Base-by-base conservation (phyloP, 31 red algal genomes). In the Asparagopsis taxiformis region DNA sequence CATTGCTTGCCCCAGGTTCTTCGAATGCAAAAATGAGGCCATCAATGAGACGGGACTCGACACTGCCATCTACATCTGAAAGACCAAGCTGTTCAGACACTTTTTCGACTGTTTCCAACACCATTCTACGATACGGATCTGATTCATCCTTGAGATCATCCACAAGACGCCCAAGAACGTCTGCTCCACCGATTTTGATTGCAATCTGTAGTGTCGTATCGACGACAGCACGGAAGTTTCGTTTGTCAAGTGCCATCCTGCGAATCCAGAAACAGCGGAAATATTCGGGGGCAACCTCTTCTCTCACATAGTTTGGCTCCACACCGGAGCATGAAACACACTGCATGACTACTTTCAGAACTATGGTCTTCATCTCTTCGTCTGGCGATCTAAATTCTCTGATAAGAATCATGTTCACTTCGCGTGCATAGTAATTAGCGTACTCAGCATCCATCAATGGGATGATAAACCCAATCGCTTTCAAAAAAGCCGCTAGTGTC, bases 211-310 rank as follows among this genome's bases (percentile, higher is more conserved):
- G 52, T 63, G 88, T 97, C 25, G 88, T 97, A 33, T 97, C 88
- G 17, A 86, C 88, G 6, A 97, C 88, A 28, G 72, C 61, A 15
- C 72, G 65, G 29, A 82, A 83, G 38, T 88, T 83, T 59, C 93
- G 65, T 44, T 86, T 50, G 30, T 91, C 85, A 1, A 91, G 38
- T 15, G 94, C 94, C 75, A 87, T 92, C 49, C 82, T 56, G 31
- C 87, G 80, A 60, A 97, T 86, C 94, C 94, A 97, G 64, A 97
- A 97, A 55, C 87, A 85, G 4, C 80, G 70, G 44, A 97, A 91
- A 55, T 92, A 97, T 58, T 97, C 94, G 9, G 88, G 87, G 20
- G 85, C 79, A 22, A 97, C 44, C 34, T 97, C 82, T 56, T 83
- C 70, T n/a, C 84, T 59, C 19, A 97, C 87, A 77, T 97, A 97